These are phyloP conservation scores for Aschersonia sp. DNA, from an alignment of 2,329 filamentous ascomycete genomes.

Conservation along the genomic window DNA sequence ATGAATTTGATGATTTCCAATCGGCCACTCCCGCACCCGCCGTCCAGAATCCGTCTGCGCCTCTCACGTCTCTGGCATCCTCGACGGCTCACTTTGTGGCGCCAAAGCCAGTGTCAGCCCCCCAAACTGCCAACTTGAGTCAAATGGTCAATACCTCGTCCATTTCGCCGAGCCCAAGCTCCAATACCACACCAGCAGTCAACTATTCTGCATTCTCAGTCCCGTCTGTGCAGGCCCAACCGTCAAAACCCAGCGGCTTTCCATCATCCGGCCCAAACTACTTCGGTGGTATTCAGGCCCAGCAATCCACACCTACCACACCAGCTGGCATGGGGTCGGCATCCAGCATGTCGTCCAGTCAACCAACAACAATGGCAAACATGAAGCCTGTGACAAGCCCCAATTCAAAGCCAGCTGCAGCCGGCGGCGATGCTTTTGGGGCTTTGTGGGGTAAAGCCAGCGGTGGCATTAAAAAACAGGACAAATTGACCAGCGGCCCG, in stretches of 20 bases:
- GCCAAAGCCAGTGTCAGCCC: conserved; percentile 72
- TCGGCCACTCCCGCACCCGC: conserved; percentile 56
- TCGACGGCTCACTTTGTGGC: conserved; percentile 56
- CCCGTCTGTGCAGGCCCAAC: conserved; percentile 23
- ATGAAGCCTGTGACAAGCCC: conserved; percentile 33
- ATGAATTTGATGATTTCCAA: conserved; percentile 97
- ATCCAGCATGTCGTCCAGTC: conserved; percentile 19
- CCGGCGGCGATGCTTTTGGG: conserved; percentile 76
- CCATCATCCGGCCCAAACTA: conserved; percentile 82
- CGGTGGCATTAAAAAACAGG: conserved; percentile 59
- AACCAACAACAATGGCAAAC: conserved; percentile 24
- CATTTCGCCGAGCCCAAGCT: conserved; percentile 56
- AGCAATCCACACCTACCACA: conserved; percentile 15
- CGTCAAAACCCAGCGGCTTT: conserved; percentile 47
- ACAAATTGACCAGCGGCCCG: conserved; percentile 46
- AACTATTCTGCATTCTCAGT: conserved; percentile 49
- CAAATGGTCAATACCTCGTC: conserved; percentile 70
- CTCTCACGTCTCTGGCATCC: conserved; percentile 36
- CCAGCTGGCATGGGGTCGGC: conserved; percentile 11
- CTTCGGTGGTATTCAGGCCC: conserved; percentile 64
- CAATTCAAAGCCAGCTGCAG: conserved; percentile 34
- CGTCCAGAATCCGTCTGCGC: conserved; percentile 30
- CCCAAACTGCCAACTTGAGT: conserved; percentile 65
- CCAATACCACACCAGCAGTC: conserved; percentile 36
- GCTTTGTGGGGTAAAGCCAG: conserved; percentile 69